Evolutionary conservation across 768 basidiomycete genomes (phyloP).

Genomic region (Trametes sanguinea): DNA sequence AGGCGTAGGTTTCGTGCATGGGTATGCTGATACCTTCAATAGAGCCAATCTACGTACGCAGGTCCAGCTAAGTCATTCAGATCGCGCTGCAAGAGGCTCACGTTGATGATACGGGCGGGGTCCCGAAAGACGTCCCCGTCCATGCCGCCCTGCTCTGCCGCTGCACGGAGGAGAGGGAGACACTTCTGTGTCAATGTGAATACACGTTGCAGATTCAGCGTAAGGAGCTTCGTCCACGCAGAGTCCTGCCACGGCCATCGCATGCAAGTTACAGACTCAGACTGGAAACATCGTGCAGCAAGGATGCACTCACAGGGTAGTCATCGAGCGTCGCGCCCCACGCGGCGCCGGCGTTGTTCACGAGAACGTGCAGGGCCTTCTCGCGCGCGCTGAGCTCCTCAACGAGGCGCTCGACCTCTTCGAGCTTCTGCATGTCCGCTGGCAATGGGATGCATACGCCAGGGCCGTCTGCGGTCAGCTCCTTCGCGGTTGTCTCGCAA

Average conservation of each 20-base stretch:
- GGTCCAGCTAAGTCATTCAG: no score
- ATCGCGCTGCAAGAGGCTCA: constrained; percentile 27
- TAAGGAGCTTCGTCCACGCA: constrained; percentile 62
- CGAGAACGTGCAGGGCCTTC: constrained; percentile 54
- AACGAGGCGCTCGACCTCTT: constrained; percentile 55
- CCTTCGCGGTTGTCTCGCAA: constrained; percentile 51
- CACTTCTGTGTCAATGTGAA: constrained; percentile 66
- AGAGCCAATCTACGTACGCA: constrained; percentile 20
- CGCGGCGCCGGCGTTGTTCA: constrained; percentile 67
- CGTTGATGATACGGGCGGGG: constrained; percentile 64
- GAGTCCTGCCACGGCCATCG: constrained; percentile 41
- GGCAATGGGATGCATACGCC: constrained; percentile 56
- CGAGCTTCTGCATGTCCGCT: constrained; percentile 53
- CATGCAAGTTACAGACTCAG: not conserved
- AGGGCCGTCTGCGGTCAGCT: constrained; percentile 54
- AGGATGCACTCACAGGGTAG: constrained; percentile 41
- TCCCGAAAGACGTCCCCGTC: constrained; percentile 41
- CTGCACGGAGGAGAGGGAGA: constrained; percentile 55
- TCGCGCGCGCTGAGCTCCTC: constrained; percentile 53
- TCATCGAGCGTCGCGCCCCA: constrained; percentile 52
- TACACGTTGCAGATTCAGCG: constrained; percentile 61
- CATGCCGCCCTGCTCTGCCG: constrained; percentile 42
- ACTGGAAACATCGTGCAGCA: not conserved
- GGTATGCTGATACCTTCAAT: constrained; percentile 59
- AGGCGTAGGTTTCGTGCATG: constrained; percentile 62